Percentiles rank a stretch among this genome's conserved stretches.
Evolutionary conservation across 768 basidiomycete genomes (phyloP).

Genomic region (Panaeolus cyanescens): DNA sequence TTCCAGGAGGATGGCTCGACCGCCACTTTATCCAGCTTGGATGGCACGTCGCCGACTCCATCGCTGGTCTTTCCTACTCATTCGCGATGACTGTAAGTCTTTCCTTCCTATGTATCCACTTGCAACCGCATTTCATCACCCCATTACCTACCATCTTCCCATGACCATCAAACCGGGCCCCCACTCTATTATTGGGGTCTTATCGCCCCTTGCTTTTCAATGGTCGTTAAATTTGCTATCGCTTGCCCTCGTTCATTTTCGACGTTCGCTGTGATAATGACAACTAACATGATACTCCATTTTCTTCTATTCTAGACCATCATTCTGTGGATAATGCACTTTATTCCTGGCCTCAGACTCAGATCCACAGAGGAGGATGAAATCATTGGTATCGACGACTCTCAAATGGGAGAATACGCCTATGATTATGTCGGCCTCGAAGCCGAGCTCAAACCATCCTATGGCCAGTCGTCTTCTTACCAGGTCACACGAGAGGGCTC

Average conservation of each 20-base stretch:
- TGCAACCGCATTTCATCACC: neutral
- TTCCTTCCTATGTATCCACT: neutral
- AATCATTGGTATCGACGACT: conserved; percentile 86
- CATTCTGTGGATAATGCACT: conserved; percentile 81
- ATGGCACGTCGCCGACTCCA: conserved; percentile 79
- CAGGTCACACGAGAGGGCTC: neutral
- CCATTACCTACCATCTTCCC: neutral
- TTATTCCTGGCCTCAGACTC: conserved; percentile 69
- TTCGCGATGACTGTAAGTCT: conserved; percentile 73
- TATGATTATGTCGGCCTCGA: conserved; percentile 84
- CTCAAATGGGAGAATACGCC: conserved; percentile 88
- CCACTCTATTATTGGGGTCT: neutral
- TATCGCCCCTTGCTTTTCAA: neutral
- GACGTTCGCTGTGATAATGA: neutral
- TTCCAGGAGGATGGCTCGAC: conserved; percentile 88
- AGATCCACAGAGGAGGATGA: conserved; percentile 60
- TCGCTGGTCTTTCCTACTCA: conserved; percentile 66
- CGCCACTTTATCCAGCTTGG: conserved; percentile 82
- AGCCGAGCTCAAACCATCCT: conserved; percentile 30
- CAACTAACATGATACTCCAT: neutral
- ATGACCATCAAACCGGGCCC: neutral
- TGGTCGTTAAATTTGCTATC: neutral
- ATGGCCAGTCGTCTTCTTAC: conserved; percentile 6
- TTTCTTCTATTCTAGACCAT: conserved; percentile 43
- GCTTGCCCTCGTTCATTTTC: neutral